Evolutionary conservation across 805 yeast species (phyloP).

Genomic region (Yamadazyma ubonensis): DNA sequence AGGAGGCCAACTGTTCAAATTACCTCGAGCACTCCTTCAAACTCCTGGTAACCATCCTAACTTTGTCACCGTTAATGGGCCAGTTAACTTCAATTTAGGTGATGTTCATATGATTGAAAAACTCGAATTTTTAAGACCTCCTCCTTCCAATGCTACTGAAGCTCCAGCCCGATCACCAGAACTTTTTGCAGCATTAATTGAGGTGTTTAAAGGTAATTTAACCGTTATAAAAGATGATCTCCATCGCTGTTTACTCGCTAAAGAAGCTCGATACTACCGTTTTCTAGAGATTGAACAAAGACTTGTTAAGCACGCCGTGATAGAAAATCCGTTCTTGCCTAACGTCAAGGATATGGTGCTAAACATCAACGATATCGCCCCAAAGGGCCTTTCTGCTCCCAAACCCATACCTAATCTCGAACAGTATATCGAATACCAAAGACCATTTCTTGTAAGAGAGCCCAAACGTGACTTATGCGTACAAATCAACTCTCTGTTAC

Average conservation of each 20-base stretch:
- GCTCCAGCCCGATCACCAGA: constrained; percentile 51
- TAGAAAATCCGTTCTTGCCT: constrained; percentile 47
- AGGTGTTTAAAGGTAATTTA: constrained; percentile 54
- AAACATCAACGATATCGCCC: constrained; percentile 37
- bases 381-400: constrained; percentile 11
- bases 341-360: constrained; percentile 56
- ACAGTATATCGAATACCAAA: constrained; percentile 35
- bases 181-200: constrained; percentile 55
- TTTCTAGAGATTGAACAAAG: constrained; percentile 73
- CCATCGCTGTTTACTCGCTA: constrained; percentile 56
- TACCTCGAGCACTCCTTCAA: constrained; percentile 55
- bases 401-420: constrained; percentile 24
- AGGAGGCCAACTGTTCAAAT: constrained; percentile 58
- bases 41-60: constrained; percentile 74
- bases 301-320: constrained; percentile 51
- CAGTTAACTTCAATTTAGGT: constrained; percentile 44
- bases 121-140: constrained; percentile 63
- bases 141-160: constrained; percentile 64
- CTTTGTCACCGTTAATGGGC: constrained; percentile 64
- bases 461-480: constrained; percentile 31
- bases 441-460: constrained; percentile 36
- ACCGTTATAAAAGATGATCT: constrained; percentile 47
- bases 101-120: constrained; percentile 37
- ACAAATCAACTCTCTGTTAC: constrained; percentile 20
- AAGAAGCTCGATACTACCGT: constrained; percentile 76